Evolutionary conservation across 768 basidiomycete genomes (phyloP).

Genomic region (Hygrophoropsis aurantiaca): DNA sequence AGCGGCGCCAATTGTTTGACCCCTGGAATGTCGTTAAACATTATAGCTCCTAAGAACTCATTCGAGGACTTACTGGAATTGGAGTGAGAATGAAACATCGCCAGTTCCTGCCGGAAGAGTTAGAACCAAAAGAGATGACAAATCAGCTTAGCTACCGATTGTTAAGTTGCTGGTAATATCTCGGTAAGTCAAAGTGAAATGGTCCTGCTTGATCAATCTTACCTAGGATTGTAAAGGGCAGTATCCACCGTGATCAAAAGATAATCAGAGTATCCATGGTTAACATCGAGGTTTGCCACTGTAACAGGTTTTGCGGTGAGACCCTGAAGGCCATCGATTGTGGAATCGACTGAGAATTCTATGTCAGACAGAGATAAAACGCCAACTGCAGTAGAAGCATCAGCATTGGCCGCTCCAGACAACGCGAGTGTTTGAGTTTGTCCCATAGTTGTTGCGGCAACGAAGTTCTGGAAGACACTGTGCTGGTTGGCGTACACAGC

Average conservation of each 20-base stretch:
- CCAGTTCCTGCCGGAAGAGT: conserved; percentile 54
- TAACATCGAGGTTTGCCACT: conserved; percentile 61
- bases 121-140: conserved; percentile 18
- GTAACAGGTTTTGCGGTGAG: conserved; percentile 56
- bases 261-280: conserved; percentile 63
- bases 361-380: conserved; percentile 57
- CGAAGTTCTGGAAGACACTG: conserved; percentile 55
- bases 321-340: conserved; percentile 64
- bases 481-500: conserved; percentile 49
- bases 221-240: conserved; percentile 67
- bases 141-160: conserved; percentile 24
- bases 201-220: conserved; percentile 12
- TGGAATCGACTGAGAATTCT: conserved; percentile 55
- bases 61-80: conserved; percentile 47
- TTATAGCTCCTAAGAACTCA: not conserved
- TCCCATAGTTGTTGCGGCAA: conserved; percentile 59
- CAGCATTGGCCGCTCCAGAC: conserved; percentile 54
- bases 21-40: conserved; percentile 26
- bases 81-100: conserved; percentile 60
- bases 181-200: too few relatives aligned
- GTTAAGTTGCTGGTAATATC: conserved; percentile 41
- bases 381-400: conserved; percentile 66
- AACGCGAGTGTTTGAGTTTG: conserved; percentile 45
- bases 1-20: conserved; percentile 56
- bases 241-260: conserved; percentile 68